Percentiles rank a stretch among this genome's conserved stretches.
These are phyloP conservation scores for Gracilaria caudata DNA, from an alignment of 23 red algal genomes.

Conservation along the genomic window DNA sequence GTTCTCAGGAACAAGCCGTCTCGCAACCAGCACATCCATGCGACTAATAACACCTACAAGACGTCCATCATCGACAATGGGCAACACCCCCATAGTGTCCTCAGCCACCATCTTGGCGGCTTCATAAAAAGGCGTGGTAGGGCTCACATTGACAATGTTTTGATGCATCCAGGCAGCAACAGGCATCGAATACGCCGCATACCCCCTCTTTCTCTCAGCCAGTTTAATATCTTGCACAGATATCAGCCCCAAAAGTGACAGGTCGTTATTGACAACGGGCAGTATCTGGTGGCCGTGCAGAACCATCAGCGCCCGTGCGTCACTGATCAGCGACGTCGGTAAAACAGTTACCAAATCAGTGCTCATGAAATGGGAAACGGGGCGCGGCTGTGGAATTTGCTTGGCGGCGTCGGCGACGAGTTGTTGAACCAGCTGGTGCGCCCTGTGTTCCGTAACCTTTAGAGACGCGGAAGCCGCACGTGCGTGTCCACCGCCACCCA, in stretches of 20 bases:
- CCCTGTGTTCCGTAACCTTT: constrained; percentile 46
- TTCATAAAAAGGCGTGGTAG: constrained; percentile 63
- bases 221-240: constrained; percentile 50
- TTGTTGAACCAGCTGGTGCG: constrained; percentile 14
- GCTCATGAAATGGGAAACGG: constrained; percentile 71
- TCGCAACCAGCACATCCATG: constrained; percentile 72
- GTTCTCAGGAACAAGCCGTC: constrained; percentile 52
- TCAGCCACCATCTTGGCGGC: constrained; percentile 65
- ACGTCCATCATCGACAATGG: constrained; percentile 39
- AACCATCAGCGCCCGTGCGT: constrained; percentile 42
- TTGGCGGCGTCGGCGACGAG: constrained; percentile 34
- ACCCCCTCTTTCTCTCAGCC: constrained; percentile 37
- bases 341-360: constrained; percentile 52
- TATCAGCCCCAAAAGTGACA: constrained; percentile 53
- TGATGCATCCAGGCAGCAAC: constrained; percentile 76
- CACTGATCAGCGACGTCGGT: constrained; percentile 11
- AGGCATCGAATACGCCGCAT: constrained; percentile 7
- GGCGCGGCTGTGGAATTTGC: constrained; percentile 49
- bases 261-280: constrained; percentile 48
- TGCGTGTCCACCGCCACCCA: constrained; percentile 80
- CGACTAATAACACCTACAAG: constrained; percentile 62
- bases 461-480: constrained; percentile 68
- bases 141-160: constrained; percentile 41
- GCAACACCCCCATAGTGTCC: constrained; percentile 54
- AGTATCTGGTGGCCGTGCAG: constrained; percentile 56